A percentile compares a stretch with the other conserved stretches of the same genome.
Conservation (phyloP, 148 eudicot species). For the Rhododendron ferrugineum region DNA sequence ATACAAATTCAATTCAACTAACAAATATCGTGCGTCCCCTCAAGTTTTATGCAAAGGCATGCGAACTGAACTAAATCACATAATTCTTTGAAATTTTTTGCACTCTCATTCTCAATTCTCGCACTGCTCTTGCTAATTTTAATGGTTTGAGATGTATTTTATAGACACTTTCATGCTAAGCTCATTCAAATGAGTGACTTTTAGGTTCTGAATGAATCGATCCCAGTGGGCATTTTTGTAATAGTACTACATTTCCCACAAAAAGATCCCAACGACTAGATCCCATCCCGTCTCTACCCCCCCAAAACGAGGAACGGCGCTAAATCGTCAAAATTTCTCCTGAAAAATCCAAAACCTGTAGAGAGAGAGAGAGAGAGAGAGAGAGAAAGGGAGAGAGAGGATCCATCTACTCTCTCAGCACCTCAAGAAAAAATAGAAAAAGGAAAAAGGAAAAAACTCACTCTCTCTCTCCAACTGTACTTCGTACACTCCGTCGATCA, state of each 20-base stretch:
- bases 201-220: too few relatives aligned
- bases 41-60: too few relatives aligned
- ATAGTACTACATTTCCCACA: not conserved
- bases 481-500: not conserved
- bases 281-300: not conserved
- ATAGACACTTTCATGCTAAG: too few relatives aligned
- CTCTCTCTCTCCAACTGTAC: not conserved
- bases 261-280: constrained; percentile 14
- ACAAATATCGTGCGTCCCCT: too few relatives aligned
- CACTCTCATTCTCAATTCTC: too few relatives aligned
- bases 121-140: too few relatives aligned
- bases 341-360: not conserved
- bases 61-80: too few relatives aligned
- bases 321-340: constrained; percentile 8
- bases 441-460: not conserved
- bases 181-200: too few relatives aligned
- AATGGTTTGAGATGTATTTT: too few relatives aligned
- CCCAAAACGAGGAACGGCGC: constrained; percentile 15
- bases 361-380: constrained; percentile 2
- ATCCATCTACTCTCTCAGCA: not conserved
- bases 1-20: too few relatives aligned
- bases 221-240: not conserved
- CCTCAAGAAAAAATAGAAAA: too few relatives aligned
- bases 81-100: too few relatives aligned
- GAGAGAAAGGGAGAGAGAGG: not conserved